Percentiles rank a stretch among this genome's conserved stretches.
phyloP scores from a whole-genome alignment of 2,329 filamentous ascomycete genomes.

The Volutella citrinella region DNA sequence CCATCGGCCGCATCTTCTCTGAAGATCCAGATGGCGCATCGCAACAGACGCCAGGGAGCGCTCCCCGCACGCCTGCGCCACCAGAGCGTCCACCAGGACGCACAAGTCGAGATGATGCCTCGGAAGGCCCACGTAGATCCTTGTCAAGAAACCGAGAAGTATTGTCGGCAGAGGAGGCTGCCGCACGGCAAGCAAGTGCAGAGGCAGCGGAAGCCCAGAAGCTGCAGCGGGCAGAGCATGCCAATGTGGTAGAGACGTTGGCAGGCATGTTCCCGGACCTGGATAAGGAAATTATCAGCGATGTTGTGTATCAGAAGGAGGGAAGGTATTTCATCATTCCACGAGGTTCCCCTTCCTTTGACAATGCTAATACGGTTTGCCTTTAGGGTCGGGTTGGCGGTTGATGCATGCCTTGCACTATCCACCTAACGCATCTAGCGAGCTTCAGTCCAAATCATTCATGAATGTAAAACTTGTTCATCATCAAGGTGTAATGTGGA shows the following conservation, averaged over 20 bases:
- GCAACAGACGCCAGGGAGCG: slow-evolving; percentile 26
- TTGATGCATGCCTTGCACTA: slow-evolving; percentile 79
- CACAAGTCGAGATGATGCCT: slow-evolving; percentile 29
- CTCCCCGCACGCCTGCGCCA: slow-evolving; percentile 36
- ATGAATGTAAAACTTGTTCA: too few relatives aligned
- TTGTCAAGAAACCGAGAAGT: too few relatives aligned
- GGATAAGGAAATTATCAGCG: slow-evolving; percentile 90
- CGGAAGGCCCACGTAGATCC: too few relatives aligned
- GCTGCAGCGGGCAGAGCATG: slow-evolving; percentile 80
- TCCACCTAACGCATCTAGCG: slow-evolving; percentile 35
- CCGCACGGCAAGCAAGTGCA: slow-evolving; percentile 84
- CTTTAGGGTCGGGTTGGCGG: slow-evolving; percentile 80
- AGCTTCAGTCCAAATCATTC: too few relatives aligned
- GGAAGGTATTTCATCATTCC: slow-evolving; percentile 71
- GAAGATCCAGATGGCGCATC: slow-evolving; percentile 51
- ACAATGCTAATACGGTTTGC: too few relatives aligned
- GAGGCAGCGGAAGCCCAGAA: slow-evolving; percentile 84
- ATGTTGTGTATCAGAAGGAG: slow-evolving; percentile 94
- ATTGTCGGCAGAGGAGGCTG: slow-evolving; percentile 78
- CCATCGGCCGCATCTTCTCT: slow-evolving; percentile 92
- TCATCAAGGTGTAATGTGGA: too few relatives aligned
- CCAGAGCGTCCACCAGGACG: slow-evolving; percentile 29
- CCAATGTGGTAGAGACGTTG: slow-evolving; percentile 88
- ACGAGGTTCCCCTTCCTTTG: too few relatives aligned
- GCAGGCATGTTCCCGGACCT: slow-evolving; percentile 96